Conservation (phyloP, 2,329 filamentous ascomycete species). For the Falciphora oryzae region DNA sequence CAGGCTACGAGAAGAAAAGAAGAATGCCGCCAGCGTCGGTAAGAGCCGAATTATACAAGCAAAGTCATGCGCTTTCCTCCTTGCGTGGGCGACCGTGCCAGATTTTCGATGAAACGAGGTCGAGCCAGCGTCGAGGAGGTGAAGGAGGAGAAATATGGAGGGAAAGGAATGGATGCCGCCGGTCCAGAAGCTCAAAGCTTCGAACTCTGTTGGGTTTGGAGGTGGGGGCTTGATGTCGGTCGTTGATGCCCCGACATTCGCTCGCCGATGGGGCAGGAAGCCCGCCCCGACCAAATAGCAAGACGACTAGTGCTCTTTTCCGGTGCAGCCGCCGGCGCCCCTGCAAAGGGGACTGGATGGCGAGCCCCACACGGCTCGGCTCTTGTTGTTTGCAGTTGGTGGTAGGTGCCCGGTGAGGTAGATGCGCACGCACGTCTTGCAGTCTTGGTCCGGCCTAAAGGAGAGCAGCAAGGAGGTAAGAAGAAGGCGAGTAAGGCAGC, state of each 20-base stretch:
- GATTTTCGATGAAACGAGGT: neutral
- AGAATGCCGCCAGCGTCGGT: neutral
- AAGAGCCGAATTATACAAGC: neutral
- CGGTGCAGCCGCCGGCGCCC: too few species aligned
- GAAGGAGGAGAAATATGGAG: neutral
- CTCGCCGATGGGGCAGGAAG: neutral
- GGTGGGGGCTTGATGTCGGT: constrained; percentile 6
- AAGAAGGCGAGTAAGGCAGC: neutral
- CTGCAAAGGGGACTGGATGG: neutral
- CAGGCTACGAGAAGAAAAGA: neutral
- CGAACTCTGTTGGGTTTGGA: neutral
- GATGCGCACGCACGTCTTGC: too few species aligned
- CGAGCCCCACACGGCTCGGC: neutral
- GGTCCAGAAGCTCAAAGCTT: neutral
- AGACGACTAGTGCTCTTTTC: neutral
- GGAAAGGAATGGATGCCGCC: neutral
- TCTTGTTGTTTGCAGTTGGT: neutral
- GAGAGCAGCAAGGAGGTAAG: too few species aligned
- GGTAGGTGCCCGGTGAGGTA: too few species aligned
- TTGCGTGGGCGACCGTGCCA: neutral
- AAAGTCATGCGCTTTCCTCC: too few species aligned
- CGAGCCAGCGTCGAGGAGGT: neutral
- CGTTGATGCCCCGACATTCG: constrained; percentile 9
- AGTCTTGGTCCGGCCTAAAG: too few species aligned
- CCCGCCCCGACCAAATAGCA: neutral